These are phyloP conservation scores for Pichia sp. DNA, from an alignment of 1,139 yeast species.

Conservation along the genomic window DNA sequence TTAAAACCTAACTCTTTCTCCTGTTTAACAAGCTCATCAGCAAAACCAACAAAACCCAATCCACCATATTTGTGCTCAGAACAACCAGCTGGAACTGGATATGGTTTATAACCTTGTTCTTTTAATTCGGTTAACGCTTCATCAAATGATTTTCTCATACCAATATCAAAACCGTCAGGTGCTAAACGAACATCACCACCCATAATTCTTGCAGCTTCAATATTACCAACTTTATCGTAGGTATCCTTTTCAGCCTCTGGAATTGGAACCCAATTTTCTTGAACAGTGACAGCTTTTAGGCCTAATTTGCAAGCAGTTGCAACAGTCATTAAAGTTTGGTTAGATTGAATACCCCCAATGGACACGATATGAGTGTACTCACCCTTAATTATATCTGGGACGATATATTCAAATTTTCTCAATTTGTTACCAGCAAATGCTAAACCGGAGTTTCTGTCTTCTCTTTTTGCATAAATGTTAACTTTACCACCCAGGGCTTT, in stretches of 20 bases:
- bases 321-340: conserved; percentile 31
- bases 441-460: conserved; percentile 31
- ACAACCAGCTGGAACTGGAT: conserved; percentile 32
- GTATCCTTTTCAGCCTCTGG: conserved; percentile 27
- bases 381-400: conserved; percentile 30
- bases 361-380: conserved; percentile 32
- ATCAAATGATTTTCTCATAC: conserved; percentile 30
- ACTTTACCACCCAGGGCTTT: conserved; percentile 28
- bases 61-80: conserved; percentile 32
- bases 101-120: conserved; percentile 26
- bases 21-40: conserved; percentile 29
- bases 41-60: conserved; percentile 31
- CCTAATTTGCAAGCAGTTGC: conserved; percentile 33
- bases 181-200: conserved; percentile 31
- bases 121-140: conserved; percentile 26
- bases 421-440: conserved; percentile 32
- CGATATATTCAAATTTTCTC: conserved; percentile 30
- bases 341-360: conserved; percentile 31
- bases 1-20: conserved; percentile 29
- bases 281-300: conserved; percentile 30
- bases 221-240: conserved; percentile 31
- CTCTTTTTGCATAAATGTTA: conserved; percentile 31
- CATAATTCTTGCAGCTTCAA: conserved; percentile 31
- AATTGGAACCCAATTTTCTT: conserved; percentile 32
- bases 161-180: conserved; percentile 30